phyloP scores from a whole-genome alignment of 805 yeast species.

The Spathaspora hagerdaliae region DNA sequence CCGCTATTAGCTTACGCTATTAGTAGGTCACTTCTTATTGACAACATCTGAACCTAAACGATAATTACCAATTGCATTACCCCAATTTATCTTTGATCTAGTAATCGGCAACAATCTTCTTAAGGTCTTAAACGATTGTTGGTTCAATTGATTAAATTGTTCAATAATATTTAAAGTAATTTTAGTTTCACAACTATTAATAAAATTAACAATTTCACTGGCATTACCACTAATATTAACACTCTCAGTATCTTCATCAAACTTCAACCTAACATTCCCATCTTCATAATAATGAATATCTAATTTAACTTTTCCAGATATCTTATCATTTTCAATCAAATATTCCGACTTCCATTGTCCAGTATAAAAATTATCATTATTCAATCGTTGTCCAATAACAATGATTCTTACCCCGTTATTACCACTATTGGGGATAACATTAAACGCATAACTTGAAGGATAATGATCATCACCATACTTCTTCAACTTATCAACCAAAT shows the following conservation, averaged over 20 bases:
- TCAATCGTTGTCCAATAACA: conserved; percentile 67
- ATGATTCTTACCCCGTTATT: conserved; percentile 41
- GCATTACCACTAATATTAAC: conserved; percentile 19
- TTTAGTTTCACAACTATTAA: conserved; percentile 53
- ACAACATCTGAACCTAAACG: conserved; percentile 79
- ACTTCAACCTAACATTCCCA: conserved; percentile 82
- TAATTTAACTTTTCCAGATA: conserved; percentile 55
- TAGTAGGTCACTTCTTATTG: conserved; percentile 16
- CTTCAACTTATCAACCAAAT: conserved; percentile 30
- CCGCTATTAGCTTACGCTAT: too few species aligned
- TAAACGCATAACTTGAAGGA: conserved; percentile 50
- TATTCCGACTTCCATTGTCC: conserved; percentile 84
- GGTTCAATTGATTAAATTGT: conserved; percentile 70
- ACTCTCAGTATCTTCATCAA: conserved; percentile 26
- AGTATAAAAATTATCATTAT: conserved; percentile 77
- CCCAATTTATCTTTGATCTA: conserved; percentile 91
- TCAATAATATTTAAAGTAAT: conserved; percentile 58
- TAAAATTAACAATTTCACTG: conserved; percentile 38
- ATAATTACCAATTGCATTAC: conserved; percentile 85
- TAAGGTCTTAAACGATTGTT: conserved; percentile 72
- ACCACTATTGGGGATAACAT: conserved; percentile 35
- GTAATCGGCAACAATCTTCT: conserved; percentile 92
- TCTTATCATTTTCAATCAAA: conserved; percentile 17
- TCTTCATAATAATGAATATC: conserved; percentile 94
- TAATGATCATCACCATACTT: conserved; percentile 62